Evolutionary conservation across 441 rosid genomes (phyloP).

Genomic region (Eutrema salsugineum): DNA sequence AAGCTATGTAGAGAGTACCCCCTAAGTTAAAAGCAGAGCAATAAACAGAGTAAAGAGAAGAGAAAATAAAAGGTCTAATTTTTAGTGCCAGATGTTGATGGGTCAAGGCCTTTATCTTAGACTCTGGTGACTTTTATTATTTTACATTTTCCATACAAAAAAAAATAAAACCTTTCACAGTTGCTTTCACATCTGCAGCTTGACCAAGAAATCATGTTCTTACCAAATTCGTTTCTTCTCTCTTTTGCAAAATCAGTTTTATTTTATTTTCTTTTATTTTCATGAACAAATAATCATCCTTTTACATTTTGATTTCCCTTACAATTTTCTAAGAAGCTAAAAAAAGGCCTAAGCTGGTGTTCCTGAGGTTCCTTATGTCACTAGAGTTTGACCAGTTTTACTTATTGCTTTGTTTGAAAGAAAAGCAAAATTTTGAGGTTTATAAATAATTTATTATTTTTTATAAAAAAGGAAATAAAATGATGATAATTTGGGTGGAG

Average conservation of each 20-base stretch:
- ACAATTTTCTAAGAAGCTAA: not conserved
- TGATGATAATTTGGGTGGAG: constrained; percentile 31
- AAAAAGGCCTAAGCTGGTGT: constrained; percentile 8
- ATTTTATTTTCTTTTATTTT: not conserved
- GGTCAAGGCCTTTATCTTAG: constrained; percentile 42
- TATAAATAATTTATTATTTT: not conserved
- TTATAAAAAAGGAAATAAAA: not conserved
- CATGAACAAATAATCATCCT: not conserved
- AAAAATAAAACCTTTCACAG: constrained; percentile 15
- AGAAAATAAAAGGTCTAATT: constrained; percentile 39
- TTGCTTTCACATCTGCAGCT: constrained; percentile 32
- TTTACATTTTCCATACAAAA: not conserved
- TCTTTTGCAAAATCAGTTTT: constrained; percentile 13
- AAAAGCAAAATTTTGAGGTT: not conserved
- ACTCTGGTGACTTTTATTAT: constrained; percentile 13
- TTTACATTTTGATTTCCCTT: not conserved
- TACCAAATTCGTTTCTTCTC: not conserved
- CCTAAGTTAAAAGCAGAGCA: constrained; percentile 24
- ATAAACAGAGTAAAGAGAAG: constrained; percentile 19
- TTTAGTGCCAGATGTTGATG: constrained; percentile 77
- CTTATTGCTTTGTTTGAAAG: constrained; percentile 24
- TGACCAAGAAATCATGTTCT: constrained; percentile 25
- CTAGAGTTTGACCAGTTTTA: constrained; percentile 22
- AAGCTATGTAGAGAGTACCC: constrained; percentile 7
- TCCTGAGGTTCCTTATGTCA: not conserved